A percentile compares a stretch with the other conserved stretches of the same genome.
Conservation (phyloP, 2,329 filamentous ascomycete genomes). For the Fusarium goolgardi region DNA sequence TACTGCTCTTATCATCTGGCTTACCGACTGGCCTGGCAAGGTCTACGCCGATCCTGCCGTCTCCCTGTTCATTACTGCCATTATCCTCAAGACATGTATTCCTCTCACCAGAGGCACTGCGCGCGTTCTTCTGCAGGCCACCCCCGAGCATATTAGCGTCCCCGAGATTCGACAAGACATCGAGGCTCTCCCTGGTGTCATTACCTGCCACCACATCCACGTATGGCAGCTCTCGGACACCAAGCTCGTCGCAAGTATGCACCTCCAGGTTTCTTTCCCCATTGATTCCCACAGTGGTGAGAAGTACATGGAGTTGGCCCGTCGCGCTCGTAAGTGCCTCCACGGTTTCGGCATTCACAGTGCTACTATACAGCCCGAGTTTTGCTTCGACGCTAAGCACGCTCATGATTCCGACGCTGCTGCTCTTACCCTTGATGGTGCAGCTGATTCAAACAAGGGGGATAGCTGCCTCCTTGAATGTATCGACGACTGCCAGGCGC, state of each 20-base stretch:
- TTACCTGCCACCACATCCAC: conserved; percentile 94
- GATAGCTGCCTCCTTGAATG: conserved; percentile 62
- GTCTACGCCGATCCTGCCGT: conserved; percentile 92
- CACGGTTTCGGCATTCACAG: conserved; percentile 97
- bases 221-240: conserved; percentile 98
- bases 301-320: conserved; percentile 91
- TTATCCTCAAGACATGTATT: conserved; percentile 78
- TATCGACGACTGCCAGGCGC: conserved; percentile 53
- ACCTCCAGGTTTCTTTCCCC: conserved; percentile 91
- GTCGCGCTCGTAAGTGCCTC: conserved; percentile 84
- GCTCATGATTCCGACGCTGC: conserved; percentile 54
- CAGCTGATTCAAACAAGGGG: conserved; percentile 45
- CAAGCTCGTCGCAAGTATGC: conserved; percentile 91
- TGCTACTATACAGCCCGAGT: conserved; percentile 97
- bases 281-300: conserved; percentile 82
- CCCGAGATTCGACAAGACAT: conserved; percentile 95
- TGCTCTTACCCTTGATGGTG: conserved; percentile 53
- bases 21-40: conserved; percentile 82
- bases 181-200: conserved; percentile 81
- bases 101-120: conserved; percentile 83
- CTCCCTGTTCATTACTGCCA: conserved; percentile 91
- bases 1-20: conserved; percentile 90
- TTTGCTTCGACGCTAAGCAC: conserved; percentile 66
- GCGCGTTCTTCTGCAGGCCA: conserved; percentile 93
- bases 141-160: conserved; percentile 86